Conservation (phyloP, 495 filamentous ascomycete genomes). For the Clohesyomyces aquaticus region DNA sequence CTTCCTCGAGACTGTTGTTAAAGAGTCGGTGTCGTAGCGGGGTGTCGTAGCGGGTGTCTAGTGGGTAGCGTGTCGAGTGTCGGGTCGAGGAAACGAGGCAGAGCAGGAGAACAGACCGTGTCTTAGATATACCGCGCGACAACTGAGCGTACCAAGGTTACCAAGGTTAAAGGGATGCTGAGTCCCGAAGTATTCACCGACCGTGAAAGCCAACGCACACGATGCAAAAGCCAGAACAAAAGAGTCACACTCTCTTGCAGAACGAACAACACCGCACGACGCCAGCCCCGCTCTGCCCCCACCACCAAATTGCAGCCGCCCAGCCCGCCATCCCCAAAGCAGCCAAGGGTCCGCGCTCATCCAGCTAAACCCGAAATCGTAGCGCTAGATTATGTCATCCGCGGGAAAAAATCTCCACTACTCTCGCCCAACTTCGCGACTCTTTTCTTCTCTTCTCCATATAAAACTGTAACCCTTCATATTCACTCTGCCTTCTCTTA, state of each 20-base stretch:
- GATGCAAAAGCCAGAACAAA: not conserved
- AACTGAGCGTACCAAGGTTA: not conserved
- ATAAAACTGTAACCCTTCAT: constrained; percentile 70
- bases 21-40: not conserved
- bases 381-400: not conserved
- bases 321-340: not conserved
- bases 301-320: not conserved
- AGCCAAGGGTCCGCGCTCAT: not conserved
- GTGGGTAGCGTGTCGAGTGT: too few species aligned
- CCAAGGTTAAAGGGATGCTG: constrained; percentile 5
- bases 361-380: constrained; percentile 19
- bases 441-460: constrained; percentile 54
- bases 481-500: constrained; percentile 77
- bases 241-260: constrained; percentile 4
- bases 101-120: too few species aligned
- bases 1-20: not conserved
- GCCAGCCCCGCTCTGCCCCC: not conserved
- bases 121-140: not conserved
- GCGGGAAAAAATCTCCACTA: constrained; percentile 9
- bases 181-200: too few species aligned
- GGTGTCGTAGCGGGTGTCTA: not conserved
- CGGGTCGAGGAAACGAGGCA: too few species aligned
- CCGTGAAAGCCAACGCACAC: constrained; percentile 17
- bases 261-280: not conserved
- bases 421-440: constrained; percentile 6